Conservation (phyloP, 257 asterid genomes). For the Jasminum sambac region DNA sequence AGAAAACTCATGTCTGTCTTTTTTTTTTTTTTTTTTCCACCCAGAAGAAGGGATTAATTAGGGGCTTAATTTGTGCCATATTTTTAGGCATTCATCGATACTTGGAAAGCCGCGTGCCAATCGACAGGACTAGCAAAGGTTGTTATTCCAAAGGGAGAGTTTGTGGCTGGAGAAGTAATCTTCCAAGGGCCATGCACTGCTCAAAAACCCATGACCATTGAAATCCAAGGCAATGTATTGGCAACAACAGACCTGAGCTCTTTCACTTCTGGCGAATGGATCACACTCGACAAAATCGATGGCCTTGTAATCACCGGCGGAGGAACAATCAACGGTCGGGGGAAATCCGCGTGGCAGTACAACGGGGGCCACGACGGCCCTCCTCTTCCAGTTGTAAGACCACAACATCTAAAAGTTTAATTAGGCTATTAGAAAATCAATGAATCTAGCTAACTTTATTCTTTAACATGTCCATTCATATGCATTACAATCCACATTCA, state of each 20-base stretch:
- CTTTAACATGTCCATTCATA: background rate
- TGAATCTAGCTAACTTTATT: background rate
- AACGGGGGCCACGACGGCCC: conserved; percentile 9
- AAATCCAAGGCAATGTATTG: conserved; percentile 50
- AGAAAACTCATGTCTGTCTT: too few relatives aligned
- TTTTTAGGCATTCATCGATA: conserved; percentile 45
- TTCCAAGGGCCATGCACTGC: conserved; percentile 60
- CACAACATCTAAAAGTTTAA: background rate
- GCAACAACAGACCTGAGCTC: conserved; percentile 49
- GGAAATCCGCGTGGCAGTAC: conserved; percentile 34
- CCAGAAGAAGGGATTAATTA: too few relatives aligned
- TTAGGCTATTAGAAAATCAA: background rate
- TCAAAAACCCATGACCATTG: conserved; percentile 35
- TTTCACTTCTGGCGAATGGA: conserved; percentile 43
- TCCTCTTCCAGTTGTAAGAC: conserved; percentile 54
- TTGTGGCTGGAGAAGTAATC: conserved; percentile 43
- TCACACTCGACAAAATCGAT: conserved; percentile 33
- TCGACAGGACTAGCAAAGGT: conserved; percentile 34
- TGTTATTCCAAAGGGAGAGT: conserved; percentile 47
- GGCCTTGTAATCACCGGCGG: conserved; percentile 52
- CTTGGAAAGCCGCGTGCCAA: conserved; percentile 62
- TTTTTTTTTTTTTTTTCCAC: background rate
- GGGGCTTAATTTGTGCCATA: background rate
- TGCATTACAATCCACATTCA: background rate
- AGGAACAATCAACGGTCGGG: conserved; percentile 69